A percentile compares a stretch with the other conserved stretches of the same genome.
Evolutionary conservation across 192 early-diverging fungal species (phyloP).

Genomic region (Dimargaris xerosporica): DNA sequence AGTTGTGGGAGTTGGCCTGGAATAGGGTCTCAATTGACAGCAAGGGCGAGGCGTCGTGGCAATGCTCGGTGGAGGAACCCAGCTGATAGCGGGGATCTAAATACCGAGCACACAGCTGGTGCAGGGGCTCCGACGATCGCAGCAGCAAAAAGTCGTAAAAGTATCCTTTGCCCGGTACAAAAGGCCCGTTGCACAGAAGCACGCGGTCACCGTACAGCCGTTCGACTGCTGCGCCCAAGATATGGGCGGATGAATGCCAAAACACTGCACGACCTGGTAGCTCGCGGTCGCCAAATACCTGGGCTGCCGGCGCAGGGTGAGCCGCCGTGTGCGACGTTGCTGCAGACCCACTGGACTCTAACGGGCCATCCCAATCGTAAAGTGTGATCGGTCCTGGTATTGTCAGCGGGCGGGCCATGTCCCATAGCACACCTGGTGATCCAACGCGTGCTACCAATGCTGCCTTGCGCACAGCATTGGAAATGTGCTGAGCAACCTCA

Average conservation of each 20-base stretch:
- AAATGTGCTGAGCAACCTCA: not conserved
- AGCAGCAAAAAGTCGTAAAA: conserved; percentile 62
- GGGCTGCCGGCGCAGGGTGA: not conserved
- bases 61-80: conserved; percentile 11
- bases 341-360: not conserved
- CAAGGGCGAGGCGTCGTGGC: not conserved
- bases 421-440: not conserved
- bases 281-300: not conserved
- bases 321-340: not conserved
- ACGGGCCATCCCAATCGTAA: not conserved
- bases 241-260: conserved; percentile 54
- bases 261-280: not conserved
- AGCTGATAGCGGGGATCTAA: conserved; percentile 19
- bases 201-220: conserved; percentile 45
- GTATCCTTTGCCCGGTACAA: conserved; percentile 54
- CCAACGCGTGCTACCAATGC: conserved; percentile 3
- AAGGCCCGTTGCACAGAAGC: conserved; percentile 54
- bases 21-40: not conserved
- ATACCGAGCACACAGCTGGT: conserved; percentile 10
- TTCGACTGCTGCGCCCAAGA: conserved; percentile 61
- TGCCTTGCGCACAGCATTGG: not conserved
- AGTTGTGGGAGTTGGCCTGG: conserved; percentile 15
- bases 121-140: conserved; percentile 15
- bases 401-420: not conserved
- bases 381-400: not conserved